These are phyloP conservation scores for Phytophthora aleatoria DNA, from an alignment of 352 stramenopile genomes.

Conservation along the genomic window DNA sequence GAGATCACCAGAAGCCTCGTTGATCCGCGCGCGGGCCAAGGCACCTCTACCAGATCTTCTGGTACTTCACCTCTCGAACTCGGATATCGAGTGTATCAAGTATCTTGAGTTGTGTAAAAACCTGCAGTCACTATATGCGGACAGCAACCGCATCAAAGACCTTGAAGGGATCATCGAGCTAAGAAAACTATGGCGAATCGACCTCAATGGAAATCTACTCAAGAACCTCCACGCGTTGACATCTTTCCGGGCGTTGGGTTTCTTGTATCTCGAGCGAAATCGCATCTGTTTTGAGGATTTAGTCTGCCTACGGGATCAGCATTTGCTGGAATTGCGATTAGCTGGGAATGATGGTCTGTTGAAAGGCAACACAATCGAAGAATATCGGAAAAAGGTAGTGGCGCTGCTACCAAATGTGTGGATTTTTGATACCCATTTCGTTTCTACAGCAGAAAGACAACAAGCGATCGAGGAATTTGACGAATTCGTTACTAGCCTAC, in stretches of 20 bases:
- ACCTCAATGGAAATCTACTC: constrained; percentile 58
- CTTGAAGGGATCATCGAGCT: constrained; percentile 45
- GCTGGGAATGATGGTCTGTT: constrained; percentile 41
- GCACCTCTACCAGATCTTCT: constrained; percentile 48
- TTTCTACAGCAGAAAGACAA: constrained; percentile 46
- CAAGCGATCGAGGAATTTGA: constrained; percentile 48
- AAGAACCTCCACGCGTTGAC: constrained; percentile 43
- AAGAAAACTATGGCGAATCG: constrained; percentile 53
- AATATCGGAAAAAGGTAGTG: constrained; percentile 51
- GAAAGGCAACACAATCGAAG: constrained; percentile 16
- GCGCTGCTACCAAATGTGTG: constrained; percentile 63
- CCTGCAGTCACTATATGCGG: constrained; percentile 58
- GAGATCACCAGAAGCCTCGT: constrained; percentile 44
- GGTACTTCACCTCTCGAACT: constrained; percentile 57
- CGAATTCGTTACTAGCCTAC: constrained; percentile 36
- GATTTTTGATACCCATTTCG: constrained; percentile 65
- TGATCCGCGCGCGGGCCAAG: constrained; percentile 61
- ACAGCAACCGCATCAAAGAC: constrained; percentile 55
- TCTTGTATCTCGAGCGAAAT: constrained; percentile 59
- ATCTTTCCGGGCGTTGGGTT: constrained; percentile 57
- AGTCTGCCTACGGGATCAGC: constrained; percentile 56
- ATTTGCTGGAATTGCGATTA: constrained; percentile 59
- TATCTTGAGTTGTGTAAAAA: constrained; percentile 48
- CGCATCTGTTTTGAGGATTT: constrained; percentile 55
- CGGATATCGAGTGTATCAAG: constrained; percentile 55